Evolutionary conservation across 1,139 yeast species (phyloP).

Genomic region (Diutina ranongensis): DNA sequence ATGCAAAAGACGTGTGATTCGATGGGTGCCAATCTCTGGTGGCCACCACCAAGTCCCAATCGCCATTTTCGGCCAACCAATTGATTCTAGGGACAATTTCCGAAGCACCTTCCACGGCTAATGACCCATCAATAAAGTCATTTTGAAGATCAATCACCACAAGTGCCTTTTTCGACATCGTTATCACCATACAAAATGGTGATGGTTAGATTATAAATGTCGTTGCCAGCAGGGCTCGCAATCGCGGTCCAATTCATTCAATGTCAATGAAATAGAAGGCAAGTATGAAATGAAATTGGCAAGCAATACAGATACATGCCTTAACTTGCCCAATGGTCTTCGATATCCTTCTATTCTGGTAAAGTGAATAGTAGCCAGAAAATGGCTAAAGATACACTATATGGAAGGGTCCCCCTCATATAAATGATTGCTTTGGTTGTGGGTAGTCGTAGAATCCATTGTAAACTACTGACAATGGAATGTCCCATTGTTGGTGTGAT

Average conservation of each 20-base stretch:
- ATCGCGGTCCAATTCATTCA: no score
- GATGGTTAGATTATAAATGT: no score
- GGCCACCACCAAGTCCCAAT: constrained; percentile 58
- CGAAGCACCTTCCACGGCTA: constrained; percentile 65
- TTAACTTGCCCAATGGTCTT: no score
- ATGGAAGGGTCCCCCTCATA: background rate
- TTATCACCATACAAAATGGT: no score
- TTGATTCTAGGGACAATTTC: constrained; percentile 41
- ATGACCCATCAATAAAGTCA: constrained; percentile 68
- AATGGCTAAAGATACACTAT: background rate
- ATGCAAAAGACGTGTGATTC: constrained; percentile 74
- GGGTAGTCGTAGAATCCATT: background rate
- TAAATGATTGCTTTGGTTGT: background rate
- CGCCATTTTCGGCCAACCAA: constrained; percentile 23
- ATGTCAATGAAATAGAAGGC: no score
- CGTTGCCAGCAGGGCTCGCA: no score
- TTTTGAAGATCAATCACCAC: constrained; percentile 73
- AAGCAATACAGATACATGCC: no score
- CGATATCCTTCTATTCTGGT: no score
- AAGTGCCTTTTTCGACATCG: constrained; percentile 31
- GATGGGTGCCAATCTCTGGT: constrained; percentile 88
- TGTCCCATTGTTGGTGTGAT: no score
- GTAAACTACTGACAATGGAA: no score
- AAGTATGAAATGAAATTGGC: no score
- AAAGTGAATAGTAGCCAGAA: background rate